Evolutionary conservation across 1,284 basidiomycete species (phyloP), one percentile per base, ranked within the genome.

Genomic region (Cutaneotrichosporon sp.): DNA sequence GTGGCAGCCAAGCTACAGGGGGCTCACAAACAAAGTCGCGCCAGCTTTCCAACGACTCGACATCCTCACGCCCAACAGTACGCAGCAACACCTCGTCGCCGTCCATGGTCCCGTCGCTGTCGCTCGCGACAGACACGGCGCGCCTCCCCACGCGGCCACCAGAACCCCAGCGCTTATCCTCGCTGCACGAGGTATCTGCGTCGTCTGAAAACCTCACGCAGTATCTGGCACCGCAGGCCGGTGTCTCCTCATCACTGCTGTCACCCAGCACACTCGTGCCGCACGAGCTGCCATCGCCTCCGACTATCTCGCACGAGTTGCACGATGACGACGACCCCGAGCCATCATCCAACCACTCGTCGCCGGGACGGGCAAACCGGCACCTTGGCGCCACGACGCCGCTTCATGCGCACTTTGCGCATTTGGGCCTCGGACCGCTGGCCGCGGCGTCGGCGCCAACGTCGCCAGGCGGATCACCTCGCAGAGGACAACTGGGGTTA

Each of bases 391-490:
- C 52, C 7, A 14, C 40, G 45, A 3, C 35, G 18, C 18, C 37
- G 9, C 39, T 50, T 10, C 48, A 49, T 7, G 4, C 49, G 15
- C 52, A 48, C 3, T 54, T 59, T 22, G 42, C 49, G 14, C 49
- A 49, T 26, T 26, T 53, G 33, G 36, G n/a, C 21, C 3, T 51
- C 8, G 36, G 34, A 15, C 52, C 48, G n/a, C 52, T 51, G 35
- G 52, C 60, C 15, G 43, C 53, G 12, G 57, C 58, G 1, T 62
- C 60, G 1, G 52, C 50, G 7, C 60, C 60, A 2, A 52, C 60
- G 8, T 53, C 56, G 14, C 51, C 54, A 22, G 22, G 14, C 33
- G 46, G 33, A 30, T 34, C 8, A 7, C 26, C 45, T 49, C 14
- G 56, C 38, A 9, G 33, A 37, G 41, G 20, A 8, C 21, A 41